Conservation (phyloP, 2,329 filamentous ascomycete species). For the Alternaria burnsii region DNA sequence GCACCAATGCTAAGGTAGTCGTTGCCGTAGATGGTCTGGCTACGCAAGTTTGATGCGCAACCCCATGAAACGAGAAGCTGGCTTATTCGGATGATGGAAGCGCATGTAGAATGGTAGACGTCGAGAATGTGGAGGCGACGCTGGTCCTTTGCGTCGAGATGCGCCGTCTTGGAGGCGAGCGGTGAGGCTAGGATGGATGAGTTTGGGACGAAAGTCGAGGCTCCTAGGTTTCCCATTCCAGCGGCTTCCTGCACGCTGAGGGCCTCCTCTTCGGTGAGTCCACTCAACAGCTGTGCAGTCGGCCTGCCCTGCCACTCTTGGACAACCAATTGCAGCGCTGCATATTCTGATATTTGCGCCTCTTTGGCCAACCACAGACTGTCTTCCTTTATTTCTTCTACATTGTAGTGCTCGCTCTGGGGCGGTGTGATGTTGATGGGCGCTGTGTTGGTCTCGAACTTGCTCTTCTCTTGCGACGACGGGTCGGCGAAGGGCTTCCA, state of each 20-base stretch:
- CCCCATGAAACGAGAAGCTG: conserved; percentile 49
- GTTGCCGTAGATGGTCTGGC: conserved; percentile 36
- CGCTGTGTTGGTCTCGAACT: conserved; percentile 84
- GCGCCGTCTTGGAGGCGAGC: conserved; percentile 26
- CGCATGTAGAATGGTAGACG: conserved; percentile 75
- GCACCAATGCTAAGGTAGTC: conserved; percentile 43
- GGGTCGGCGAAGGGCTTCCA: conserved; percentile 72
- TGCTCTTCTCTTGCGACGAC: conserved; percentile 69
- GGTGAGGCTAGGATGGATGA: conserved; percentile 54
- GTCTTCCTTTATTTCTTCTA: conserved; percentile 84
- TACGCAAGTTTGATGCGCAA: conserved; percentile 38
- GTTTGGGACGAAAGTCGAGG: conserved; percentile 55
- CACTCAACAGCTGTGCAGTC: conserved; percentile 73
- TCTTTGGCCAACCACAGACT: conserved; percentile 84
- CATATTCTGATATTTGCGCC: conserved; percentile 79
- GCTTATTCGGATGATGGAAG: conserved; percentile 57
- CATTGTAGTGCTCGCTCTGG: conserved; percentile 71
- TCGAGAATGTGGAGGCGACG: conserved; percentile 74
- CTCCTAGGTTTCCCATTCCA: conserved; percentile 69
- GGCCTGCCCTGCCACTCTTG: conserved; percentile 85
- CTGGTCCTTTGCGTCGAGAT: conserved; percentile 69
- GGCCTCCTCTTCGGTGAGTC: conserved; percentile 79
- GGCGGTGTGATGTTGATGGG: conserved; percentile 82
- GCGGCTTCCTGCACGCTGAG: conserved; percentile 78
- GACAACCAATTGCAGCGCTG: conserved; percentile 80